Evolutionary conservation across 345 rosid species (phyloP).

Genomic region (Hypericum perforatum): DNA sequence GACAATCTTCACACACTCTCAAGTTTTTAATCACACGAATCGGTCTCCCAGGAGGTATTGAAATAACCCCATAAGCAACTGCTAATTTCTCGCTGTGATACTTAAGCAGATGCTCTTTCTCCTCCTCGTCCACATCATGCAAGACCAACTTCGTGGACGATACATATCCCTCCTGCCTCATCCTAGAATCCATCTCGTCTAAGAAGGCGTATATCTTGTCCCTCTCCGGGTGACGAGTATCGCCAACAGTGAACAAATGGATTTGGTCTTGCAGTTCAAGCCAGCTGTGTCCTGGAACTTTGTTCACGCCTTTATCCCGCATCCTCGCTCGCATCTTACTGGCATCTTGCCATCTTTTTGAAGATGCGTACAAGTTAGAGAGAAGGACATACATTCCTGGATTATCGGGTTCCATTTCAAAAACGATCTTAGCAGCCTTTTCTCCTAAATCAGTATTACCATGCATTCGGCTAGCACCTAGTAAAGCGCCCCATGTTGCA

Average conservation of each 20-base stretch:
- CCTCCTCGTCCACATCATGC: slow-evolving; percentile 73
- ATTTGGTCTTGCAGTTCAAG: slow-evolving; percentile 52
- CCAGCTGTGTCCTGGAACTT: slow-evolving; percentile 61
- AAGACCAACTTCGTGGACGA: slow-evolving; percentile 48
- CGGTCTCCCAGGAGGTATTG: slow-evolving; percentile 43
- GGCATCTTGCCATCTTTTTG: slow-evolving; percentile 58
- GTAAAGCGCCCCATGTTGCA: slow-evolving; percentile 73
- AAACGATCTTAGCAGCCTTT: slow-evolving; percentile 48
- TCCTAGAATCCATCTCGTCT: slow-evolving; percentile 49
- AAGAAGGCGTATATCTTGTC: slow-evolving; percentile 42
- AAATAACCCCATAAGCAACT: slow-evolving; percentile 50
- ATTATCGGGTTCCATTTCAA: slow-evolving; percentile 60
- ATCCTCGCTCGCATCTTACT: slow-evolving; percentile 47
- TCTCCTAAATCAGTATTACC: slow-evolving; percentile 53
- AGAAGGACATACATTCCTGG: slow-evolving; percentile 67
- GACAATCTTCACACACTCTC: slow-evolving; percentile 64
- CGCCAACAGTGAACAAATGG: slow-evolving; percentile 55
- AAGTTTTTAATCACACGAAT: slow-evolving; percentile 61
- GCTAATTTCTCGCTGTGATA: slow-evolving; percentile 68
- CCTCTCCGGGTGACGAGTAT: slow-evolving; percentile 44
- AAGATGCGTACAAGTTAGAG: slow-evolving; percentile 58
- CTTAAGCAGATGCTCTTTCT: slow-evolving; percentile 59
- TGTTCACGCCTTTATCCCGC: slow-evolving; percentile 55
- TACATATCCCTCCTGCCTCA: slow-evolving; percentile 51
- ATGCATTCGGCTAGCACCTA: slow-evolving; percentile 66